Evolutionary conservation across 139 green algal species (phyloP).

Genomic region (Dunaliella sp.): DNA sequence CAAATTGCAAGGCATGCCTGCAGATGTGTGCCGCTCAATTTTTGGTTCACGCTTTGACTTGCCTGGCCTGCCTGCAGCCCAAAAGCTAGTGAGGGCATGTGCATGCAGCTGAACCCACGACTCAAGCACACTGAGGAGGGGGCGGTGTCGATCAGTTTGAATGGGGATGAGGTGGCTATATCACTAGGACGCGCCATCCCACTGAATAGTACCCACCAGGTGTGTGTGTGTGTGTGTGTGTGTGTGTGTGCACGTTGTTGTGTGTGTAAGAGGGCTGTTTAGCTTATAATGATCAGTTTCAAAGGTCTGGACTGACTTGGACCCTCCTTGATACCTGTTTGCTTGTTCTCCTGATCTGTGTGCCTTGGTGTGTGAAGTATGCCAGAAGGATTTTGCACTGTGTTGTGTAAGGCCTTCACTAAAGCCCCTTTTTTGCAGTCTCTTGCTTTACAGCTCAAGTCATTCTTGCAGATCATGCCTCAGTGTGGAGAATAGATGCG

Average conservation of each 20-base stretch:
- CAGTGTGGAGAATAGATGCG: too few species aligned
- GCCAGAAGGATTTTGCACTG: background rate
- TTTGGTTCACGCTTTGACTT: too few species aligned
- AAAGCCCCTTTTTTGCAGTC: too few species aligned
- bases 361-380: background rate
- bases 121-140: conserved; percentile 50
- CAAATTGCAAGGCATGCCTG: too few species aligned
- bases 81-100: conserved; percentile 15
- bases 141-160: conserved; percentile 47
- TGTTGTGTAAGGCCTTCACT: background rate
- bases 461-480: too few species aligned
- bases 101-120: conserved; percentile 21
- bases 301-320: background rate
- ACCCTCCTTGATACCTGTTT: background rate
- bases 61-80: conserved; percentile 17
- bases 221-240: background rate
- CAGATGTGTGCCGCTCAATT: too few species aligned
- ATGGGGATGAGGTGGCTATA: conserved; percentile 56
- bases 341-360: background rate
- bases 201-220: conserved; percentile 66
- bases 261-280: background rate
- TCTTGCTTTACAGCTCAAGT: too few species aligned
- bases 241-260: background rate
- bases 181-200: conserved; percentile 41
- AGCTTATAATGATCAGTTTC: background rate